A percentile compares a stretch with the other conserved stretches of the same genome.
Evolutionary conservation across 2,329 filamentous ascomycete genomes (phyloP).

Genomic region (Zymoseptoria tritici): DNA sequence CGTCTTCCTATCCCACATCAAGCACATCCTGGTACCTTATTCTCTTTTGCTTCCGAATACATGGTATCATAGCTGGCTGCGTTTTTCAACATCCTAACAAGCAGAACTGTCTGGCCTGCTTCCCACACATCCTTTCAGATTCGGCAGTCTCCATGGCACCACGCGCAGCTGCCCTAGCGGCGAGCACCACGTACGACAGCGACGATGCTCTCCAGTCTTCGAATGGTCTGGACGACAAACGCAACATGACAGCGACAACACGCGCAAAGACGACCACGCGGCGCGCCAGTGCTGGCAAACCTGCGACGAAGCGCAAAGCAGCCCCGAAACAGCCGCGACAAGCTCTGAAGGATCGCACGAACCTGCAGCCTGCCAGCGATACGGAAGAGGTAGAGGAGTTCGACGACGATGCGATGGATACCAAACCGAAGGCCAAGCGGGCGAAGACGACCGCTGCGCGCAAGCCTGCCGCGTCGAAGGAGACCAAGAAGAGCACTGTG

Average conservation of each 20-base stretch:
- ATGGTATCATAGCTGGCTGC: neutral
- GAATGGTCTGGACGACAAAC: conserved; percentile 6
- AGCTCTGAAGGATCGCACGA: conserved; percentile 35
- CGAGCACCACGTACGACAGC: conserved; percentile 11
- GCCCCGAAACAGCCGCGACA: conserved; percentile 32
- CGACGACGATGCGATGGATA: conserved; percentile 31
- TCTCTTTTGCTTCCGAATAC: neutral
- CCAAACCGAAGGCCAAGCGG: conserved; percentile 27
- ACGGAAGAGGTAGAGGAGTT: conserved; percentile 37
- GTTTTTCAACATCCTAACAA: neutral
- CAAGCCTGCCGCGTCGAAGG: conserved; percentile 7
- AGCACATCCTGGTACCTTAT: neutral
- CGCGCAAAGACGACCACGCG: conserved; percentile 30
- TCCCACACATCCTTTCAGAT: neutral
- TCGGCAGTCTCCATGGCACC: conserved; percentile 8
- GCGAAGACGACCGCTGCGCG: conserved; percentile 26
- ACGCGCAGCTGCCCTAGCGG: conserved; percentile 9
- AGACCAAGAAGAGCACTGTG: conserved; percentile 7
- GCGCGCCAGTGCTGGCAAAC: conserved; percentile 30
- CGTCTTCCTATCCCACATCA: neutral
- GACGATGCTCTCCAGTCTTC: conserved; percentile 17
- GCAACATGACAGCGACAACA: conserved; percentile 11
- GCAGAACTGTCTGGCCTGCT: neutral
- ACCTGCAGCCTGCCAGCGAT: conserved; percentile 31
- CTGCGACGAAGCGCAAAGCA: conserved; percentile 34